Conservation (phyloP, 148 eudicot genomes). For the Fagopyrum homotropicum region DNA sequence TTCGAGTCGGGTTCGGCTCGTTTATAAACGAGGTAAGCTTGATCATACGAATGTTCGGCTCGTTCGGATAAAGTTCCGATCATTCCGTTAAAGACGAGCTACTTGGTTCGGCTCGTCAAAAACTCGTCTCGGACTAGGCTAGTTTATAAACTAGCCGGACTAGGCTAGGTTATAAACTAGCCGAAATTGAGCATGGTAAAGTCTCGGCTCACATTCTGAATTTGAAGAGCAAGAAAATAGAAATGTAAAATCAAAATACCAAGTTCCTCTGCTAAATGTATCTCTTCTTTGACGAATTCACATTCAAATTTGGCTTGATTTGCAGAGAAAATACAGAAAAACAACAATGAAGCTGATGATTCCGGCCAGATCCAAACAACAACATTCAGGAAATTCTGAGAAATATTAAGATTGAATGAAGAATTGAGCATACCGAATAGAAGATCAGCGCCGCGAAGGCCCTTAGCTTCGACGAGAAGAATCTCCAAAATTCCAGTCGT, state of each 20-base stretch:
- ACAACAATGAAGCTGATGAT: background rate
- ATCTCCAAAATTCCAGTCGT: slow-evolving; percentile 5
- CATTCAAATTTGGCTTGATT: background rate
- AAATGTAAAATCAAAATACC: background rate
- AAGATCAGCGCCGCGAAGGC: background rate
- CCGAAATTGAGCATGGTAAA: too few species aligned
- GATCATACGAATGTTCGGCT: too few species aligned
- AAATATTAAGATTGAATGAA: background rate
- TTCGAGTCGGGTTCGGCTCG: too few species aligned
- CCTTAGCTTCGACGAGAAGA: slow-evolving; percentile 14
- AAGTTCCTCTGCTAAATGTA: background rate
- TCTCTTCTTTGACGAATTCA: background rate
- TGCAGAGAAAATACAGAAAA: background rate
- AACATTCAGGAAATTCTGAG: background rate
- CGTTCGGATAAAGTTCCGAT: too few species aligned
- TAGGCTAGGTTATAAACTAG: too few species aligned
- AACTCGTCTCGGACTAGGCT: too few species aligned
- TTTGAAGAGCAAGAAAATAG: background rate
- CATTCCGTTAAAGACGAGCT: too few species aligned
- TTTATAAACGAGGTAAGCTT: too few species aligned
- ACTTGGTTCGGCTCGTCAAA: too few species aligned
- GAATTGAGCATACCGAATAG: slow-evolving; percentile 7
- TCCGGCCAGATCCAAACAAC: background rate
- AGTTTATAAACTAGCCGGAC: too few species aligned
- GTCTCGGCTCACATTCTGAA: background rate